Conservation (phyloP, 768 basidiomycete genomes). For the Suillus alpinus region DNA sequence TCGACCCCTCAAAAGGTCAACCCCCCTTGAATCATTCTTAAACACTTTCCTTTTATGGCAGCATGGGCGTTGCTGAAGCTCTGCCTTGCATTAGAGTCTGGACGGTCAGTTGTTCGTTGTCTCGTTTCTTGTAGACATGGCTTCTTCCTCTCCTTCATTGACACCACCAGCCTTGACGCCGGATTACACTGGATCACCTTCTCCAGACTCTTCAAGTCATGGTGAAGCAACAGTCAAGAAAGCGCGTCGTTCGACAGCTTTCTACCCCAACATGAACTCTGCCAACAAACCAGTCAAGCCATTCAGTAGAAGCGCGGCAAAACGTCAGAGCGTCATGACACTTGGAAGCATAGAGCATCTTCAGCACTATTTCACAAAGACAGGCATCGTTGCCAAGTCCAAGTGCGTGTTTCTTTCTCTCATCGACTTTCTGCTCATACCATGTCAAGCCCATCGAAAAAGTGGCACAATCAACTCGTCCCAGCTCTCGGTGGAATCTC, state of each 20-base stretch:
- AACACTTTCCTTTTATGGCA: background rate
- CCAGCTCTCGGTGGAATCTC: slow-evolving; percentile 70
- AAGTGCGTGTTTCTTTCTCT: slow-evolving; percentile 49
- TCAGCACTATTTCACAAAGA: slow-evolving; percentile 93
- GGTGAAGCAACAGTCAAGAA: slow-evolving; percentile 39
- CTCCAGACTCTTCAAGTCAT: slow-evolving; percentile 31
- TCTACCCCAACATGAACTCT: slow-evolving; percentile 73
- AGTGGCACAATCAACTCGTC: slow-evolving; percentile 60
- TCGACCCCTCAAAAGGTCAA: slow-evolving; percentile 3
- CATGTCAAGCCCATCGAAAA: slow-evolving; percentile 39
- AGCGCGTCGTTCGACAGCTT: slow-evolving; percentile 66
- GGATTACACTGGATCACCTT: slow-evolving; percentile 50
- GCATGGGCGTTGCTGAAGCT: background rate
- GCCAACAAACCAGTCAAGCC: slow-evolving; percentile 75
- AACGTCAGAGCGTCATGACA: slow-evolving; percentile 90
- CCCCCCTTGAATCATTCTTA: background rate
- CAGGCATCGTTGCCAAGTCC: slow-evolving; percentile 69
- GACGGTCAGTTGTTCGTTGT: background rate
- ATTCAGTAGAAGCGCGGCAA: slow-evolving; percentile 88
- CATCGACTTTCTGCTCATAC: slow-evolving; percentile 10
- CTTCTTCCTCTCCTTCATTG: slow-evolving; percentile 35
- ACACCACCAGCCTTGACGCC: slow-evolving; percentile 59
- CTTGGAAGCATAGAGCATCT: slow-evolving; percentile 95
- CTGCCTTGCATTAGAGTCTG: slow-evolving; percentile 8
- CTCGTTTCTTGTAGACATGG: slow-evolving; percentile 17